Base-by-base conservation (phyloP, 352 stramenopile genomes). In the Globisporangium uncinulatum region DNA sequence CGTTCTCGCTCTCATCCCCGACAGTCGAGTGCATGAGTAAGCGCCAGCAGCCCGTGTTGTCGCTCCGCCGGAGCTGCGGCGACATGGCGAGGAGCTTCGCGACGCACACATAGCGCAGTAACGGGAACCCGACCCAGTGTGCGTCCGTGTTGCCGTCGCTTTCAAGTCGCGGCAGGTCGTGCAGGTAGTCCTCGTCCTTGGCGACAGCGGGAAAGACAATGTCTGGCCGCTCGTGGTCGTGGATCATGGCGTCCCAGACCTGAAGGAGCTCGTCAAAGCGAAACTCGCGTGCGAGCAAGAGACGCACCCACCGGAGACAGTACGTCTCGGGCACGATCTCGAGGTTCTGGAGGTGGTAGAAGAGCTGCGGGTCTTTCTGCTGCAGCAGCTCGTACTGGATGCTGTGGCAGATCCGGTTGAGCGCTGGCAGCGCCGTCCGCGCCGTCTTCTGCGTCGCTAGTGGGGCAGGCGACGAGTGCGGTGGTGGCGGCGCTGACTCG, bases 321-420 rank as follows among this genome's bases (percentile, higher is more conserved):
- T 94, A 92, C 34, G 80, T 92, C 54, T 92, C 80, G 1, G 84
- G 84, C 0, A 87, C 69, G 50, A 92, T 89, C 10, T 92, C 78
- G 41, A 92, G 62, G 57, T 94, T 89, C 48, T 87, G 70, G 9
- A 94, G 57, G 32, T 94, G 82, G 42, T 87, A 91, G 51, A 79
- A 89, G 19, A 94, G 57, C 47, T 94, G 78, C n/a, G 84, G 84
- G 21, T 94, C 82, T 21, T 80, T 87, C 52, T 92, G 73, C 43
- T 87, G 71, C 39, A 93, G 56, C 4, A 93, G 44, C 43, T 90
- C 79, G 58, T 90, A 89, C 61, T 93, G 83, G 11, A 93, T 62
- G 57, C 83, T 69, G 55, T 83, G 65, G 56, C 83, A 92, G 46
- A 93, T 61, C 43, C 66, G 71, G 57, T 87, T 74, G n/a, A 93